Evolutionary conservation across 108 stramenopile species (phyloP), one percentile per base, ranked within the genome.

Genomic region (Skeletonema menzelii): DNA sequence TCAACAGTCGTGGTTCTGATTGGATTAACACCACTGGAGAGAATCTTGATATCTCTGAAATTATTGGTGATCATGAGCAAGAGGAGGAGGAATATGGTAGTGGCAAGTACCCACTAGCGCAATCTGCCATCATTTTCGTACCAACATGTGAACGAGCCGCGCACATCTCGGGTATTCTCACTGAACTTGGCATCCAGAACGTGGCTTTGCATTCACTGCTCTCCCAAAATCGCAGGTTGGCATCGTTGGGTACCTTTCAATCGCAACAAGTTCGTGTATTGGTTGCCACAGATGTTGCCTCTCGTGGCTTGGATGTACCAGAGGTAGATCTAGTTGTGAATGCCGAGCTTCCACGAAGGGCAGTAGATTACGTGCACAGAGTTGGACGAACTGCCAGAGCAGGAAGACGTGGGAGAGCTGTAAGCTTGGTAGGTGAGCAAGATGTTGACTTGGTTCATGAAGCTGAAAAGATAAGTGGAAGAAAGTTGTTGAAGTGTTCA

Each of bases 211-310:
- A 99, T 81, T 95, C 93, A 7, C 67, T 96, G 11, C 69, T 98
- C 27, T 84, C 89, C 0, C 98, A 99, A 85, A 90, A 91, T 70
- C 85, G 97, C 12, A 85, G 99, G 11, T 27, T 94, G 47, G 97
- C 96, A 6, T 89, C 97, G 3, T 82, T 99, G 37, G 97, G 85
- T 2, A 96, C 88, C 42, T 97, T 97, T 77, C 92, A 95, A 77
- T 88, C 91, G 0, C 92, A 94, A 65, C 85, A 85, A 32, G 92
- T 90, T 26, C 88, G 94, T 20, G 87, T 99, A 7, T 77, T 99
- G 63, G 92, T 99, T 7, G 99, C 99, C 11, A 99, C 99, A 6
- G 99, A 99, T 67, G 97, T 99, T 26, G 99, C 99, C 4, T 82
- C 84, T 22, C 82, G 99, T 8, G 99, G 99, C 8, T 73, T 99